Evolutionary conservation across 2,329 filamentous ascomycete species (phyloP), one percentile per base, ranked within the genome.

Genomic region (Madurella mycetomatis): DNA sequence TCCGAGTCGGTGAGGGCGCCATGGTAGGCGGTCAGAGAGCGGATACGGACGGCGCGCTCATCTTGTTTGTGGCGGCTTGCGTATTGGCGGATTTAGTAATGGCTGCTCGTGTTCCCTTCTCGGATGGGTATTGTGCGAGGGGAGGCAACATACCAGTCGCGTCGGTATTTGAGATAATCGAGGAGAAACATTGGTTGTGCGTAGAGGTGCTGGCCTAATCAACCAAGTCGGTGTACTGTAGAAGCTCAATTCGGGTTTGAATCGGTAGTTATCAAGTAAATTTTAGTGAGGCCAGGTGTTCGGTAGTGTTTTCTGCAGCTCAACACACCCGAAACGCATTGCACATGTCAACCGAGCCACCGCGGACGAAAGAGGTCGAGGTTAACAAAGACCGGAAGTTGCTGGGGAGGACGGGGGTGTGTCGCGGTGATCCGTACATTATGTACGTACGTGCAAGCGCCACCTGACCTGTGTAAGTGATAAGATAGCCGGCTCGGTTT

Each of bases 31-130:
- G 62, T 39, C 7, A 96, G 81, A 5, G 78, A 79, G 37, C 79
- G 77, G 62, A 96, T 88, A 49, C 88, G 84, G 47, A 79, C 73
- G 15, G 78, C 75, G 41, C 92, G 86, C 69, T 95, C 84, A 57
- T 83, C 72, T 73, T 94, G 88, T 76, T 96, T 96, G 69, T 83
- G 80, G 63, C 83, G 78, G 74, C 90, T 96, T 65, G 47, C 2
- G n/a, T 25, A 5, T 15, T n/a, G 65, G 47, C 2, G 16, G 8
- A 11, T n/a, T 19, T 9, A 17, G 4, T 13, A 16, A 25, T 25
- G 25, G 4, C 3, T 25, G 25, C 25, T 25, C 25, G 3, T 25
- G n/a, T 11, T 11, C 13, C 4, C 9, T 4, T 11, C 9, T 37
- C 4, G 13, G 13, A 11, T 37, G 34, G 34, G 9, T 37, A 37